A percentile compares a stretch with the other conserved stretches of the same genome.
Conservation (phyloP, 306 rosid species). For the Quercus glauca region DNA sequence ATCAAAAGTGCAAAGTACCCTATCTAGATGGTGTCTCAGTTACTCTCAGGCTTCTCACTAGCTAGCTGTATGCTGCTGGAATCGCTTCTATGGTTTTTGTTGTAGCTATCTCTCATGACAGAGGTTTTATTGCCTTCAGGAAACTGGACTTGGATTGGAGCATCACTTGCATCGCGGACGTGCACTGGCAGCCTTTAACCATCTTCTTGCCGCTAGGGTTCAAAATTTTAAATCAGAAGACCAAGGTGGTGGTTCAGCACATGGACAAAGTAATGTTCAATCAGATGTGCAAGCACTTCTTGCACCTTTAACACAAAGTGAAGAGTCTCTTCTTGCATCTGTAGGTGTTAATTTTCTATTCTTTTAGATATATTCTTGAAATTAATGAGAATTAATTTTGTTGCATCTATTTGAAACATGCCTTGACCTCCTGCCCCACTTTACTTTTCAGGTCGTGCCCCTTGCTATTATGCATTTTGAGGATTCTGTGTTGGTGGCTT, state of each 20-base stretch:
- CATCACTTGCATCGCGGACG: constrained; percentile 96
- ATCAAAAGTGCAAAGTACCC: background rate
- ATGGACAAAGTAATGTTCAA: constrained; percentile 68
- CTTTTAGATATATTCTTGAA: constrained; percentile 8
- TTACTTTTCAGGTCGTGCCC: constrained; percentile 70
- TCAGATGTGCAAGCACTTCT: constrained; percentile 83
- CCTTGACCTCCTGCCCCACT: constrained; percentile 13
- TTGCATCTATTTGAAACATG: constrained; percentile 15
- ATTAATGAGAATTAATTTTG: background rate
- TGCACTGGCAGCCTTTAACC: constrained; percentile 83
- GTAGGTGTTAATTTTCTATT: constrained; percentile 44
- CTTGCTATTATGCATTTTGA: constrained; percentile 86
- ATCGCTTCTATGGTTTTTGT: constrained; percentile 1
- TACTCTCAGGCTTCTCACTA: constrained; percentile 4
- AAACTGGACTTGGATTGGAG: constrained; percentile 78
- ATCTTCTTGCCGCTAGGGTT: constrained; percentile 64
- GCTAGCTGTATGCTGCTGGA: constrained; percentile 7
- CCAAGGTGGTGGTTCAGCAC: constrained; percentile 41
- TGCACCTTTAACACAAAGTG: constrained; percentile 66
- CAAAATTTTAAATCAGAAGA: constrained; percentile 68
- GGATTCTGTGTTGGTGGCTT: constrained; percentile 78
- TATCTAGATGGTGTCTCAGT: background rate
- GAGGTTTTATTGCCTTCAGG: constrained; percentile 49
- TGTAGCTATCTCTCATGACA: constrained; percentile 13
- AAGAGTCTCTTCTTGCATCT: constrained; percentile 69